These are phyloP conservation scores for Mucor racemosus DNA, from an alignment of 371 early-diverging fungal genomes.

Conservation along the genomic window DNA sequence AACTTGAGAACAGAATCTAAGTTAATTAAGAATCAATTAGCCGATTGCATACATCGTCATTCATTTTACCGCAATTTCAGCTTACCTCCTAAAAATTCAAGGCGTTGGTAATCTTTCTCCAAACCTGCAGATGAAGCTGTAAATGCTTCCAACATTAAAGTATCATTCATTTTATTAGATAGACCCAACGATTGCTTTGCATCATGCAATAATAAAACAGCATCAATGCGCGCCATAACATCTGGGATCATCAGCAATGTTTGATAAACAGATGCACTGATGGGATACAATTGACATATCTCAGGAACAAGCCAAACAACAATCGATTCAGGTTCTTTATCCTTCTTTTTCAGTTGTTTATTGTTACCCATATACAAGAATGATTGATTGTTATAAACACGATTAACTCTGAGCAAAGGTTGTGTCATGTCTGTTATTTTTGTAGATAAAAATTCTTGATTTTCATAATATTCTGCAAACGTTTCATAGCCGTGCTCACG, in stretches of 20 bases:
- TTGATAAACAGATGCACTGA: conserved; percentile 57
- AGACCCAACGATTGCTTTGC: conserved; percentile 46
- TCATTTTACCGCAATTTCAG: not conserved
- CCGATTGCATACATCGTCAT: no score
- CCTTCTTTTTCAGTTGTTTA: conserved; percentile 18
- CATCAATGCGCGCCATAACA: conserved; percentile 66
- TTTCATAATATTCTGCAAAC: conserved; percentile 57
- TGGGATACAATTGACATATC: conserved; percentile 46
- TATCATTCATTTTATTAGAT: conserved; percentile 22
- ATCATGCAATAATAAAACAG: conserved; percentile 61
- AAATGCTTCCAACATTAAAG: conserved; percentile 69
- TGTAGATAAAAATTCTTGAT: not conserved
- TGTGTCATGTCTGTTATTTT: conserved; percentile 41
- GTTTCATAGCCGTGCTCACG: conserved; percentile 43
- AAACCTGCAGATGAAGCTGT: conserved; percentile 69
- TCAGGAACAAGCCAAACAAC: conserved; percentile 60
- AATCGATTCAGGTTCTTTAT: conserved; percentile 33
- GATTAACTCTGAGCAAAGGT: conserved; percentile 47
- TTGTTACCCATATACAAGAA: not conserved
- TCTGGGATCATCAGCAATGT: conserved; percentile 65
- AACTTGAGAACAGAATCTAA: conserved; percentile 89
- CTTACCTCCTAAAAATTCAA: conserved; percentile 85
- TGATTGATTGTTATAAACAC: not conserved
- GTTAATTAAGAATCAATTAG: not conserved
- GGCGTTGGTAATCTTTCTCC: conserved; percentile 85